Base-by-base conservation (phyloP, 108 stramenopile genomes). In the Nitzschia sp. region DNA sequence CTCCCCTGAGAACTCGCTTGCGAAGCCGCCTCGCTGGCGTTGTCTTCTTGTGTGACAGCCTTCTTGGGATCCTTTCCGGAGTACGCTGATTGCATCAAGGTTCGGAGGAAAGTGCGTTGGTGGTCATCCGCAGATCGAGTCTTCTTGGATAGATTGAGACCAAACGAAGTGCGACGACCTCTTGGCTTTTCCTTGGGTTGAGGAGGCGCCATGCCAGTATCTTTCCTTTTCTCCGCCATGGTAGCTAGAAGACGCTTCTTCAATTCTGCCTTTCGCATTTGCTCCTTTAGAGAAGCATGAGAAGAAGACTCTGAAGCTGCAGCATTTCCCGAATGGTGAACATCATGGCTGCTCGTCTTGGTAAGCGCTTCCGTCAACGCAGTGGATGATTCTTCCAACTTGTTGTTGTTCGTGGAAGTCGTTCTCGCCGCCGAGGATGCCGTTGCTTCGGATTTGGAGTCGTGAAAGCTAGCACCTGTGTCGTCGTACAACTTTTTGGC, bases 401-500 rank as follows among this genome's bases (percentile, higher is more conserved):
- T 62, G 14, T 62, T 62, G 24, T 46, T 14, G 38, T 29, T 38
- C 5, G 43, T 17, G 10, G 57, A 25, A 34, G 29, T 25, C n/a
- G 57, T 3, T n/a, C 15, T 29, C 15, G n/a, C 15, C 0, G 17
- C 22, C 17, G 60, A 20, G 19, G 71, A 56, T 41, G 53, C 19
- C 10, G 66, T 53, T 0, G 54, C 66, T 53, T 75, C 73, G 3
- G 73, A 68, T 41, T 25, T 58, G 24, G 67, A 68, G 53, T 66
- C 73, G 52, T 65, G 42, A 55, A 51, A 76, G n/a, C 66, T 70
- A 12, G 57, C 67, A 2, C 75, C 75, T 14, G 40, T 57, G 48
- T 76, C 75, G 39, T 76, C 75, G 26, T 76, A 76, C 39, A 64
- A 15, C 59, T 70, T 76, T 20, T 69, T 69, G n/a, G 60, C 38